Conservation (phyloP, 192 early-diverging fungal genomes). For the Backusella westeae region DNA sequence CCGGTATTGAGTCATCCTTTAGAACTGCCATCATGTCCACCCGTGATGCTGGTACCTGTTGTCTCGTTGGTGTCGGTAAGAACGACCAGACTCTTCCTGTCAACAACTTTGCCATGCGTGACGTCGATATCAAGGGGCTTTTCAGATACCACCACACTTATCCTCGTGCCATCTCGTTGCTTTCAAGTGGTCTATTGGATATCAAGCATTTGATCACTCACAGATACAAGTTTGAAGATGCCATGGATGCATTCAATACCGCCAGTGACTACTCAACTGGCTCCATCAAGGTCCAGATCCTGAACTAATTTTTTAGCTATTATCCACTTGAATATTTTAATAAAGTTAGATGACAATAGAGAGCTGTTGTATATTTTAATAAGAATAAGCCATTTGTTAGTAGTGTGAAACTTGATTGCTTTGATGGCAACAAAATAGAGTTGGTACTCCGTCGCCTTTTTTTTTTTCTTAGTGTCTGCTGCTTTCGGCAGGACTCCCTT, state of each 20-base stretch:
- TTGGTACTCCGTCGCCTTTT: neutral
- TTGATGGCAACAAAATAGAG: neutral
- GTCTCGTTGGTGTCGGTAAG: constrained; percentile 34
- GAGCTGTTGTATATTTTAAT: no score
- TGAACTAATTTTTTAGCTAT: constrained; percentile 11
- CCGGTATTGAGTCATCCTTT: constrained; percentile 32
- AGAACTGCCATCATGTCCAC: constrained; percentile 32
- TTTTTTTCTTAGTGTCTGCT: neutral
- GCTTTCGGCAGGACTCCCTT: neutral
- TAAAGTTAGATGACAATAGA: no score
- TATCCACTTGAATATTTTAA: neutral
- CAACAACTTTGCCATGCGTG: constrained; percentile 30
- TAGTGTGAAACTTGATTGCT: no score
- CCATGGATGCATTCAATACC: constrained; percentile 33
- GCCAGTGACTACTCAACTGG: constrained; percentile 17
- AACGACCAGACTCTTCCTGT: constrained; percentile 30
- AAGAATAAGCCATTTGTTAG: no score
- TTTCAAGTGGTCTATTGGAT: constrained; percentile 26
- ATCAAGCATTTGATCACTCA: constrained; percentile 36
- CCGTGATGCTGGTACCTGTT: constrained; percentile 27
- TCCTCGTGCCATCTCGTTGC: constrained; percentile 22
- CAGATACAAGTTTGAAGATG: constrained; percentile 32
- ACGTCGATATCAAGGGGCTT: constrained; percentile 29
- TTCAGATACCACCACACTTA: constrained; percentile 37
- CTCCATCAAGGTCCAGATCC: constrained; percentile 26